Base-by-base conservation (phyloP, 768 basidiomycete genomes). In the Pleurotus djamor region DNA sequence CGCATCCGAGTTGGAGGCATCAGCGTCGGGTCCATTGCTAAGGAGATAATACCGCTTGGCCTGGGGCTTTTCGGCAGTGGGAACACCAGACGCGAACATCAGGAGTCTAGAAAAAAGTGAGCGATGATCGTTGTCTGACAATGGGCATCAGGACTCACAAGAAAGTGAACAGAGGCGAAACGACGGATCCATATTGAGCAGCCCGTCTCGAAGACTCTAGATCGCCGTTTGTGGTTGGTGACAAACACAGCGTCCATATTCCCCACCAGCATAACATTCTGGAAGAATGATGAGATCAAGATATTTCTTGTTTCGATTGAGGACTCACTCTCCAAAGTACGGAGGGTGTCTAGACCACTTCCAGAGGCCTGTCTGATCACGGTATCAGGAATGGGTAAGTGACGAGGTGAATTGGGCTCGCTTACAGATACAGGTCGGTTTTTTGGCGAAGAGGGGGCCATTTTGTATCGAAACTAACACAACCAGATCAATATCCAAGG, bases 61-160 rank as follows among this genome's bases (percentile, higher is more conserved):
- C 43, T 81, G 79, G 2, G 86, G 86, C 68, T 86, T 87, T 68
- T 88, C 87, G 4, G 85, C 86, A 0, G 84, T 84, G 0, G 87
- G 88, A n/a, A 91, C 66, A 7, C 88, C 89, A 9, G 86, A 86
- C 4, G 75, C 83, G 71, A 88, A 89, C 74, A 91, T 78, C 14
- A 87, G 75, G 2, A 87, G 65, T 33, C 84, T 84, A 54, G 14
- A 33, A 48, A 52, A 7, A 10, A 16, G 21, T 56, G 44, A 32
- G 56, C 14, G 45, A 28, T 16, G 17, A 35, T 9, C 44, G 7
- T 17, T 48, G n/a, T 4, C 49, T 28, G 28, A 41, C 4, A 47
- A 41, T 60, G 48, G 12, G 47, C 9, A 0, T 37, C 28, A 55
- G 17, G 7, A 67, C 84, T 61, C 63, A 87, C 85, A 88, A 52